Evolutionary conservation across 2,329 filamentous ascomycete species (phyloP).

Genomic region (Stagonosporopsis cucurbitacearum): DNA sequence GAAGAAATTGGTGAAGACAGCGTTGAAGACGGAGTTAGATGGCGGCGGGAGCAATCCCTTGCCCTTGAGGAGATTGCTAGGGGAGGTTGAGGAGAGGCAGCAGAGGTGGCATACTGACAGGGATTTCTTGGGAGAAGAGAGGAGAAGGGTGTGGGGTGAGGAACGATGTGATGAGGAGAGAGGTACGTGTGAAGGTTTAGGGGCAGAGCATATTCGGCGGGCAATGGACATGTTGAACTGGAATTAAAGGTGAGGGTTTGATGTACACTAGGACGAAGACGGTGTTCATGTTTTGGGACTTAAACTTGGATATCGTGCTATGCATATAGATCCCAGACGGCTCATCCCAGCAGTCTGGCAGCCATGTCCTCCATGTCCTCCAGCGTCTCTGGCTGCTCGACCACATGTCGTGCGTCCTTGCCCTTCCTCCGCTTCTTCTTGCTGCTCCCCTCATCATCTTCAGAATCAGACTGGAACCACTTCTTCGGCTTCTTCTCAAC

Average conservation of each 20-base stretch:
- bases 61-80: constrained; percentile 46
- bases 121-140: constrained; percentile 24
- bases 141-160: constrained; percentile 27
- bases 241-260: constrained; percentile 7
- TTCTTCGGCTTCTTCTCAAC: constrained; percentile 73
- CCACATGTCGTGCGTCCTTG: constrained; percentile 62
- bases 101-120: constrained; percentile 48
- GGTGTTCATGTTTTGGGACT: not conserved
- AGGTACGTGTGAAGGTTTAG: constrained; percentile 24
- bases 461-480: constrained; percentile 75
- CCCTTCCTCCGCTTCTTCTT: constrained; percentile 53
- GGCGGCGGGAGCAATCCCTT: constrained; percentile 43
- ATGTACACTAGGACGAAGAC: not conserved
- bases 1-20: constrained; percentile 52
- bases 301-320: constrained; percentile 6
- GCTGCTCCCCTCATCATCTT: constrained; percentile 54
- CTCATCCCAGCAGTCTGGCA: constrained; percentile 67
- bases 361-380: constrained; percentile 81
- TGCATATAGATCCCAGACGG: not conserved
- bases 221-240: constrained; percentile 23
- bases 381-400: constrained; percentile 76
- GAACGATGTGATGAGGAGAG: constrained; percentile 18
- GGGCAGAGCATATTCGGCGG: constrained; percentile 21
- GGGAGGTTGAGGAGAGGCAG: constrained; percentile 53
- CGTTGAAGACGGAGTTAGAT: constrained; percentile 53